Percentiles rank a stretch among this genome's conserved stretches.
Conservation (phyloP, 2,329 filamentous ascomycete genomes). For the Parafenestella ontariensis region DNA sequence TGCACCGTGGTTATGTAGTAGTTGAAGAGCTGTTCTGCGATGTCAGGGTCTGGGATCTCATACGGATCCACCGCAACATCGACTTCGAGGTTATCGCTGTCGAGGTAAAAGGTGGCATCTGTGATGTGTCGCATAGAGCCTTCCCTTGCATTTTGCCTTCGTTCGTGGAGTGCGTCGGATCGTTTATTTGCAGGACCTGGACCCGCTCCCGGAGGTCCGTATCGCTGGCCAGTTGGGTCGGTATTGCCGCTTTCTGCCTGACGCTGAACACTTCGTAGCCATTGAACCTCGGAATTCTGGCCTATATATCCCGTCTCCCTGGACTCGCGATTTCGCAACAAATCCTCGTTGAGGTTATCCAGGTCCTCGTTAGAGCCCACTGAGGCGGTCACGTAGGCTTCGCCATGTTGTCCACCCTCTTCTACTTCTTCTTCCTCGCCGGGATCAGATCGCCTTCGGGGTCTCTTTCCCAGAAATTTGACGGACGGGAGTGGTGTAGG, state of each 20-base stretch:
- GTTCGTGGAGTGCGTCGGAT: conserved; percentile 27
- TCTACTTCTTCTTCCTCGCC: not conserved
- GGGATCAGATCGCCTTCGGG: conserved; percentile 2
- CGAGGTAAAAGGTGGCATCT: conserved; percentile 45
- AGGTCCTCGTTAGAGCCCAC: conserved; percentile 40
- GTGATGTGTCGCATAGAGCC: conserved; percentile 25
- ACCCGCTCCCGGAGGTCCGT: conserved; percentile 29
- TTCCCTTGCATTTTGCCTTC: conserved; percentile 14
- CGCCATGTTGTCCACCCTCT: conserved; percentile 12
- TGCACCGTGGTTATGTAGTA: conserved; percentile 49
- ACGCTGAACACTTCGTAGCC: conserved; percentile 39
- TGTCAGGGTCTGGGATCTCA: conserved; percentile 39
- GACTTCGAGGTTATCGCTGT: conserved; percentile 38
- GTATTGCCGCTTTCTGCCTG: conserved; percentile 17
- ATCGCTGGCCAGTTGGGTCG: conserved; percentile 17
- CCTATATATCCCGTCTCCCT: conserved; percentile 45
- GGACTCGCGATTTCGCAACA: conserved; percentile 34
- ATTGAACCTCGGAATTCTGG: conserved; percentile 44
- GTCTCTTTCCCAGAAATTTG: conserved; percentile 23
- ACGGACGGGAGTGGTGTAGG: not conserved
- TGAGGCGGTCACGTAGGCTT: conserved; percentile 28
- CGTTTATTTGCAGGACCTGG: conserved; percentile 15
- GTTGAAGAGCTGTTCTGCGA: conserved; percentile 42
- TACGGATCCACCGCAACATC: conserved; percentile 34
- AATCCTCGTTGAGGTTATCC: conserved; percentile 39